These are phyloP conservation scores for Halophytophthora polymorphica DNA, from an alignment of 352 stramenopile species.

Conservation along the genomic window DNA sequence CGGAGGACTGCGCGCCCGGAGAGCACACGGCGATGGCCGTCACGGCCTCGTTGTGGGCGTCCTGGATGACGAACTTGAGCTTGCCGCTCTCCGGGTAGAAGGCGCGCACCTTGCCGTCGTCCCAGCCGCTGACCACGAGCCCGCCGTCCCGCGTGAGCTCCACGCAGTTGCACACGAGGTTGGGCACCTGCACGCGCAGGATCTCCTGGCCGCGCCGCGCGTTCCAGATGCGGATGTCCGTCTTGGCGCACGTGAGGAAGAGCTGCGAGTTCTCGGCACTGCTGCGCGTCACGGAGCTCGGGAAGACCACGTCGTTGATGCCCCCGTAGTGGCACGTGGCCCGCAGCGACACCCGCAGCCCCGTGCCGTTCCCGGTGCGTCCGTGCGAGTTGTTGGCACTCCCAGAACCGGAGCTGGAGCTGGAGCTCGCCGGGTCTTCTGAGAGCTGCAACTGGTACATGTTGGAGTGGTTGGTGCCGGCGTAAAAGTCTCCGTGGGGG, in stretches of 20 bases:
- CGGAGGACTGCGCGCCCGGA: conserved; percentile 23
- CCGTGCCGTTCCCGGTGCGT: conserved; percentile 12
- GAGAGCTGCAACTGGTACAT: conserved; percentile 88
- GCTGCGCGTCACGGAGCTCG: conserved; percentile 40
- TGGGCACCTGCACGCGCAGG: conserved; percentile 96
- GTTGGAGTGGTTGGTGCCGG: conserved; percentile 93
- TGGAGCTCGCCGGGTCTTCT: conserved; percentile 14
- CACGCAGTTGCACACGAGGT: conserved; percentile 95
- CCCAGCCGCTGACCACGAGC: conserved; percentile 94
- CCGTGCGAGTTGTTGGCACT: conserved; percentile 21
- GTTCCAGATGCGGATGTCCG: conserved; percentile 97
- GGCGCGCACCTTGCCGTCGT: conserved; percentile 95
- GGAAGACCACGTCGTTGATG: conserved; percentile 96
- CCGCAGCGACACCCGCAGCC: conserved; percentile 58
- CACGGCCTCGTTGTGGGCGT: conserved; percentile 94
- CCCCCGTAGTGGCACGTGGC: conserved; percentile 89
- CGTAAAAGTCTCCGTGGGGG: conserved; percentile 85
- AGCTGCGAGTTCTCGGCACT: conserved; percentile 88
- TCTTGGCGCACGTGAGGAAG: conserved; percentile 94
- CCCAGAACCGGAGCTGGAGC: conserved; percentile 1
- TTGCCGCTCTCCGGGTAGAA: conserved; percentile 96
- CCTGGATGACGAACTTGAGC: conserved; percentile 96
- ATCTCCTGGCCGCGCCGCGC: conserved; percentile 90
- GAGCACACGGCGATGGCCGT: conserved; percentile 91
- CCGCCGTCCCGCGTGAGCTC: conserved; percentile 86